A percentile compares a stretch with the other conserved stretches of the same genome.
Conservation (phyloP, 1,284 basidiomycete genomes). For the Fistulina hepatica region DNA sequence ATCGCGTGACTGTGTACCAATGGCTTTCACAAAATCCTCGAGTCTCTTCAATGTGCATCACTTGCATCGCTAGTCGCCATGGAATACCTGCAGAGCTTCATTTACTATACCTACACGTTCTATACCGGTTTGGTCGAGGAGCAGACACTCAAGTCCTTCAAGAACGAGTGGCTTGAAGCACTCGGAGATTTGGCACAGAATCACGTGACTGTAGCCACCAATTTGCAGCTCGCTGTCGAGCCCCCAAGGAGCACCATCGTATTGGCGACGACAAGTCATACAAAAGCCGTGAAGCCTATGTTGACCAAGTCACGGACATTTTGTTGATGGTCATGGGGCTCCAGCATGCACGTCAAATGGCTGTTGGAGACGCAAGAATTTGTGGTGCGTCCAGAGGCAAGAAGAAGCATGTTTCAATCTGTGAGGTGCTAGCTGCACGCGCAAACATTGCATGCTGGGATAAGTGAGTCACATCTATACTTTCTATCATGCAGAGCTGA, state of each 20-base stretch:
- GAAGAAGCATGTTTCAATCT: constrained; percentile 79
- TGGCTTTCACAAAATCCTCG: constrained; percentile 83
- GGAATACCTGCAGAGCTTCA: constrained; percentile 81
- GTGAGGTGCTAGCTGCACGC: constrained; percentile 75
- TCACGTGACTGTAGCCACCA: constrained; percentile 82
- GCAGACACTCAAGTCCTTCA: constrained; percentile 59
- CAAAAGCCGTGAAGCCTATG: constrained; percentile 52
- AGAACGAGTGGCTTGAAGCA: constrained; percentile 87
- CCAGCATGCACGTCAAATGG: constrained; percentile 60
- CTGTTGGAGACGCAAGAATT: constrained; percentile 78
- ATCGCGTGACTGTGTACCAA: constrained; percentile 89
- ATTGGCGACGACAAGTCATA: no score
- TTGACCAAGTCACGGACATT: constrained; percentile 45
- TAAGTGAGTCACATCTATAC: no score
- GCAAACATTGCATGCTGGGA: constrained; percentile 13
- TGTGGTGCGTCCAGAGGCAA: constrained; percentile 84
- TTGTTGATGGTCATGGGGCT: constrained; percentile 76
- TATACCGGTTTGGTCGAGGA: constrained; percentile 89
- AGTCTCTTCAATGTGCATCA: constrained; percentile 78
- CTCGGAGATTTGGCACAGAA: constrained; percentile 93
- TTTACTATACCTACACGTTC: constrained; percentile 91
- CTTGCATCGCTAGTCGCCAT: constrained; percentile 48
- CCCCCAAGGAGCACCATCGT: no score
- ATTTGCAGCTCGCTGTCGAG: no score
- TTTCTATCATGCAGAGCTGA: no score